phyloP scores from a whole-genome alignment of 768 basidiomycete species.

The Chalciporus chontae region DNA sequence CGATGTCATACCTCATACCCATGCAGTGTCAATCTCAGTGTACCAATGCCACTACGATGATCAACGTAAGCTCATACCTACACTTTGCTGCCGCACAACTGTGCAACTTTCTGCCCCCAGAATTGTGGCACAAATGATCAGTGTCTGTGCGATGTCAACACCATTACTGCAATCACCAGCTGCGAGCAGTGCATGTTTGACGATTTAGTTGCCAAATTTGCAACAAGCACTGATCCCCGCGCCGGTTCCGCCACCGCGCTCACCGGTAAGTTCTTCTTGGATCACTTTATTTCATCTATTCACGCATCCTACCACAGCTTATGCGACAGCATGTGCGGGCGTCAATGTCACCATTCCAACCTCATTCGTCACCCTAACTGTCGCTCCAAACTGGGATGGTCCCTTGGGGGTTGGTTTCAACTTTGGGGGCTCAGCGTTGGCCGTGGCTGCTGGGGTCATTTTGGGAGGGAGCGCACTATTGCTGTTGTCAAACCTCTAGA shows the following conservation, averaged over 20 bases:
- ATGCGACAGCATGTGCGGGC: constrained; percentile 44
- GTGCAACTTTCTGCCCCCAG: constrained; percentile 24
- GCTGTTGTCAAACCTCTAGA: constrained; percentile 53
- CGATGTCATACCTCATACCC: neutral
- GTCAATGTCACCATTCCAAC: constrained; percentile 39
- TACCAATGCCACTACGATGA: constrained; percentile 18
- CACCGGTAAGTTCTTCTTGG: constrained; percentile 38
- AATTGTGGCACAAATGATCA: constrained; percentile 42
- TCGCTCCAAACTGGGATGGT: constrained; percentile 60
- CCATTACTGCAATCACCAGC: constrained; percentile 39
- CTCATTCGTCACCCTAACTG: constrained; percentile 37
- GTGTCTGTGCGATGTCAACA: constrained; percentile 53
- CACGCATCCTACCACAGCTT: constrained; percentile 40
- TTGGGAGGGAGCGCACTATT: constrained; percentile 47
- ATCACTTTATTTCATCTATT: constrained; percentile 3
- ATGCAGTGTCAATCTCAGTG: constrained; percentile 29
- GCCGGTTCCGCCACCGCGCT: constrained; percentile 62
- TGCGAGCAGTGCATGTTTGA: constrained; percentile 72
- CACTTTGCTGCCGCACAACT: neutral
- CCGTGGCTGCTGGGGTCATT: constrained; percentile 41
- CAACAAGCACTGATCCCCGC: constrained; percentile 44
- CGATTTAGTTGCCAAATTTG: constrained; percentile 48
- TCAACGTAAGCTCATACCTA: constrained; percentile 19
- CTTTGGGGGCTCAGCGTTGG: constrained; percentile 40
- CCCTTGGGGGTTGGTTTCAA: constrained; percentile 48